phyloP scores from a whole-genome alignment of 257 asterid species.

The Fraxinus cuspidata region DNA sequence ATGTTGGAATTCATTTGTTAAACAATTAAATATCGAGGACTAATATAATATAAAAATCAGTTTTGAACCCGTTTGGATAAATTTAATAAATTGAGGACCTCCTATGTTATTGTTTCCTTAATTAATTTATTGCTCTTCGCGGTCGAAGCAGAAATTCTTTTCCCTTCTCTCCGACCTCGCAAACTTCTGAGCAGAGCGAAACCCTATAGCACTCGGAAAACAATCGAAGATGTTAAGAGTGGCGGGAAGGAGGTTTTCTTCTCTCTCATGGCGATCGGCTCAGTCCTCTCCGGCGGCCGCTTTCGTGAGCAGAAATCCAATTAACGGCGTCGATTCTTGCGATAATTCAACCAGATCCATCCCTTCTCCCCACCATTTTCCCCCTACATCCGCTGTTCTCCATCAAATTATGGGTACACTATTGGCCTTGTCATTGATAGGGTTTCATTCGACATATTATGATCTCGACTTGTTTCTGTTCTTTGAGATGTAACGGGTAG shows the following conservation, averaged over 20 bases:
- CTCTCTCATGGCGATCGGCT: constrained; percentile 51
- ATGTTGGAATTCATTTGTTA: background rate
- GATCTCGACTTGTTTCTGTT: constrained; percentile 1
- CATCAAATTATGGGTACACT: constrained; percentile 60
- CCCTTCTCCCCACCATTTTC: constrained; percentile 31
- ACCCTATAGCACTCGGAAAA: background rate
- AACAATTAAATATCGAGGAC: background rate
- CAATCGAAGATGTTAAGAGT: constrained; percentile 53
- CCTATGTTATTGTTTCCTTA: background rate
- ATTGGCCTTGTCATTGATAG: background rate
- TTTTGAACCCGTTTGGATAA: background rate
- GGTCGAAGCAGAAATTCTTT: background rate
- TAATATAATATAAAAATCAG: background rate
- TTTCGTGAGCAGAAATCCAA: constrained; percentile 33
- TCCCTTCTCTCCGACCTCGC: background rate
- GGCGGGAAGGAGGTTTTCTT: constrained; percentile 68
- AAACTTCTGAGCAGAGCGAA: background rate
- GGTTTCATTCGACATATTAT: background rate
- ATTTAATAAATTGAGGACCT: background rate
- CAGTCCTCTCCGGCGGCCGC: constrained; percentile 45
- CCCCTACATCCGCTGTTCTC: constrained; percentile 28
- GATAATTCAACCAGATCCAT: constrained; percentile 32
- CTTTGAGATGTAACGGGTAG: background rate
- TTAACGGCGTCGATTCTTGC: constrained; percentile 40
- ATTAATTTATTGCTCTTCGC: background rate